Evolutionary conservation across 2,329 filamentous ascomycete genomes (phyloP), one percentile per base, ranked within the genome.

Genomic region (Aspergillus luchuensis): DNA sequence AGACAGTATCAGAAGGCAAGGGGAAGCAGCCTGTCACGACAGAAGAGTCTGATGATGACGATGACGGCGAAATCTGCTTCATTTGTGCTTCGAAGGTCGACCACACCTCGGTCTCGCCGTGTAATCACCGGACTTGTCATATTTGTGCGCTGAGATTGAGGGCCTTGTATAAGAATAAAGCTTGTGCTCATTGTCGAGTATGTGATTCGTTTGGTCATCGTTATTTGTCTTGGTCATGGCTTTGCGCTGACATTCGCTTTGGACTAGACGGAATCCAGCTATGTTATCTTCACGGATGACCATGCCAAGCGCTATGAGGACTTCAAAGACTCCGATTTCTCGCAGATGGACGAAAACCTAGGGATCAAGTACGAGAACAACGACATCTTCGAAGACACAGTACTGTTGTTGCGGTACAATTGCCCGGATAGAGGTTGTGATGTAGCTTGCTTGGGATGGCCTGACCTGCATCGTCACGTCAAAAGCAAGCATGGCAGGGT

Each of bases 101-200:
- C 52, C 92, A 98, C 80, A 88, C 91, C 69, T 90, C 93, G 8
- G 87, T 99, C 66, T 88, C 93, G 33, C 94, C 95, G 19, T 99
- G 95, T 79, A 98, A 97, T 76, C 95, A 99, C 79, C 86, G 91
- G 59, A 97, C 94, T 52, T 99, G 95, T 74, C 95, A 99, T 79
- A 97, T 98, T 66, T 99, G 95, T 76, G 89, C 92, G 8, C 80
- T 99, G 68, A 87, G 95, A 61, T 87, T 98, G 86, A 87, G 95
- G 69, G 95, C 94, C 1, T 81, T 99, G 48, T 99, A 98, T 79
- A 98, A 97, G 81, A 96, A 89, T 62, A 96, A 96, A 76, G 91
- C 93, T 66, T 99, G 95, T 78, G 91, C 93, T n/a, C 93, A 98
- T 76, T 99, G 95, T 75, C 85, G 95, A 72, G 91, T 93, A 83